Percentiles rank a stretch among this genome's conserved stretches.
These are phyloP conservation scores for Phytophthora multivora DNA, from an alignment of 352 stramenopile genomes.

Conservation along the genomic window DNA sequence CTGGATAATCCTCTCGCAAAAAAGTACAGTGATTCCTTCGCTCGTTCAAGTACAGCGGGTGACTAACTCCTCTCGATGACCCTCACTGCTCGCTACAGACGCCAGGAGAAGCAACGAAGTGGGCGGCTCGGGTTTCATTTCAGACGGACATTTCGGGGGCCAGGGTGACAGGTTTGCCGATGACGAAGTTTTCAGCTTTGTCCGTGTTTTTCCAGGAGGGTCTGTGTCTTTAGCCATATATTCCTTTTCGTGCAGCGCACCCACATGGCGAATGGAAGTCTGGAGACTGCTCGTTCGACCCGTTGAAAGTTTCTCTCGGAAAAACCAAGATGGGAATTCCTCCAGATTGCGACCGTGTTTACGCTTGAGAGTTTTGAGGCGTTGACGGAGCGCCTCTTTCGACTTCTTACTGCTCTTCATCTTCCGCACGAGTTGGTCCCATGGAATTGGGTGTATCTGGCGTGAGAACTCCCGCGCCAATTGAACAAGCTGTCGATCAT, in stretches of 20 bases:
- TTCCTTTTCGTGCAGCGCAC: neutral
- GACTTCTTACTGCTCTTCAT: constrained; percentile 38
- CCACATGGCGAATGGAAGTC: too few relatives aligned
- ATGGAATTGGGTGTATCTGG: constrained; percentile 30
- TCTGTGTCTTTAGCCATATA: neutral
- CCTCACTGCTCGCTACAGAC: constrained; percentile 28
- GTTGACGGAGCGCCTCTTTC: constrained; percentile 48
- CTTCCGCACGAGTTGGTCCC: constrained; percentile 31
- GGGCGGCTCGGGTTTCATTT: constrained; percentile 8
- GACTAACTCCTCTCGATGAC: neutral
- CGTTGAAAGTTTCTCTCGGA: constrained; percentile 18
- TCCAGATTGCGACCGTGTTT: constrained; percentile 39
- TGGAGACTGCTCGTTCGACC: too few relatives aligned
- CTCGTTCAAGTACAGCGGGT: neutral
- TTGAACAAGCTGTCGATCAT: constrained; percentile 63
- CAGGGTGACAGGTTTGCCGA: neutral
- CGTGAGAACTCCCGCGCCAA: constrained; percentile 28
- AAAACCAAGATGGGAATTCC: constrained; percentile 49
- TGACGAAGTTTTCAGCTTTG: neutral
- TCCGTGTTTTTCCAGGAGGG: neutral
- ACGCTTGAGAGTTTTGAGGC: constrained; percentile 65
- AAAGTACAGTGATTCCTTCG: too few relatives aligned
- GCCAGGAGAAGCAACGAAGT: constrained; percentile 34
- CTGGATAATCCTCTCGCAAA: too few relatives aligned
- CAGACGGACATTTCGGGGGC: neutral